A percentile compares a stretch with the other conserved stretches of the same genome.
Conservation (phyloP, 306 rosid genomes). For the Rosa rugosa region DNA sequence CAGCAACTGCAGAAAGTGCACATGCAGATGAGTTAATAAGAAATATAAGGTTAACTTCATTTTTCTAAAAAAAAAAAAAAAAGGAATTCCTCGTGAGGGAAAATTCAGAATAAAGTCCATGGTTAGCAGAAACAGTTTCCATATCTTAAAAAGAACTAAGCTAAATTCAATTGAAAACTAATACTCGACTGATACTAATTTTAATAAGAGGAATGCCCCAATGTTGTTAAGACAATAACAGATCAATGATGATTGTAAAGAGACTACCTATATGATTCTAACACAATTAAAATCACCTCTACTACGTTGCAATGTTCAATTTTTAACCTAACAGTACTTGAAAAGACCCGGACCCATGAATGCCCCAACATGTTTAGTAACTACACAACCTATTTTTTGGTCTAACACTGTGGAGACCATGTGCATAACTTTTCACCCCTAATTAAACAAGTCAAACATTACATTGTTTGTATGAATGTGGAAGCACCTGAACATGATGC, state of each 20-base stretch:
- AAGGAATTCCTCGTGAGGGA: background rate
- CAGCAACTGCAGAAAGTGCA: conserved; percentile 63
- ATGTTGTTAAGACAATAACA: background rate
- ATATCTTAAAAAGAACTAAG: background rate
- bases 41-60: background rate
- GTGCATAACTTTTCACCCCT: conserved; percentile 16
- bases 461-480: background rate
- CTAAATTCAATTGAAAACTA: background rate
- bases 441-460: background rate
- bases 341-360: background rate
- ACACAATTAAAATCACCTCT: background rate
- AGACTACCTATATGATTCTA: background rate
- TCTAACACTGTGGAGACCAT: background rate
- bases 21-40: conserved; percentile 1
- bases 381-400: background rate
- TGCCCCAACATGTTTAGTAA: background rate
- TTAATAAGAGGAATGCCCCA: background rate
- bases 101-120: background rate
- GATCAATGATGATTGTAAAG: background rate
- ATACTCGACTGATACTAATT: background rate
- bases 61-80: background rate
- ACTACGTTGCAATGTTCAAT: background rate
- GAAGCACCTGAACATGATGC: background rate
- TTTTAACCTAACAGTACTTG: background rate
- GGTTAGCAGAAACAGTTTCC: background rate